These are phyloP conservation scores for Forsythia viridissima DNA, from an alignment of 257 asterid species.

Conservation along the genomic window DNA sequence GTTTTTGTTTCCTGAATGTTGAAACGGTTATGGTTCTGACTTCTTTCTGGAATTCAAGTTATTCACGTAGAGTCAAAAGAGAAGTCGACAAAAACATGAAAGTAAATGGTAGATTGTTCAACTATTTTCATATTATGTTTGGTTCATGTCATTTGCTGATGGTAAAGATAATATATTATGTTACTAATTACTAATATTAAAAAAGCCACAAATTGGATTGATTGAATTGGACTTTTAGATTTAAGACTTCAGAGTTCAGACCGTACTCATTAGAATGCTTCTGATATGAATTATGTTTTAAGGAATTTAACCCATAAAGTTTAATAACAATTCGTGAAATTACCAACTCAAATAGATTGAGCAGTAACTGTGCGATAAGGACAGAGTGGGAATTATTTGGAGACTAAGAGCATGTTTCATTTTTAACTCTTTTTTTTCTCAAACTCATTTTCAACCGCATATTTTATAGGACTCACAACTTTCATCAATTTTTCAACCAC, in stretches of 20 bases:
- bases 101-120: not conserved
- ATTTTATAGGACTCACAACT: not conserved
- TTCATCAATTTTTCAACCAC: too few relatives aligned
- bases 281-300: not conserved
- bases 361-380: not conserved
- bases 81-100: not conserved
- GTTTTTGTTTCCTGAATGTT: not conserved
- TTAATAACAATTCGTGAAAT: not conserved
- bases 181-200: too few relatives aligned
- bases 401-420: too few relatives aligned
- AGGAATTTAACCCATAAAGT: not conserved
- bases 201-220: not conserved
- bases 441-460: not conserved
- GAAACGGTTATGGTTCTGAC: slow-evolving; percentile 11
- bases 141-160: not conserved
- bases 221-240: slow-evolving; percentile 1
- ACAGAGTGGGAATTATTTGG: not conserved
- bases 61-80: not conserved
- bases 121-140: not conserved
- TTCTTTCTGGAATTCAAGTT: not conserved
- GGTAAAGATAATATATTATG: not conserved
- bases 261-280: not conserved
- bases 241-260: not conserved
- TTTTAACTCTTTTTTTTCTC: too few relatives aligned
- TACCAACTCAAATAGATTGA: not conserved